Evolutionary conservation across 1,284 basidiomycete species (phyloP), one percentile per base, ranked within the genome.

Genomic region (Coniophora puteana): DNA sequence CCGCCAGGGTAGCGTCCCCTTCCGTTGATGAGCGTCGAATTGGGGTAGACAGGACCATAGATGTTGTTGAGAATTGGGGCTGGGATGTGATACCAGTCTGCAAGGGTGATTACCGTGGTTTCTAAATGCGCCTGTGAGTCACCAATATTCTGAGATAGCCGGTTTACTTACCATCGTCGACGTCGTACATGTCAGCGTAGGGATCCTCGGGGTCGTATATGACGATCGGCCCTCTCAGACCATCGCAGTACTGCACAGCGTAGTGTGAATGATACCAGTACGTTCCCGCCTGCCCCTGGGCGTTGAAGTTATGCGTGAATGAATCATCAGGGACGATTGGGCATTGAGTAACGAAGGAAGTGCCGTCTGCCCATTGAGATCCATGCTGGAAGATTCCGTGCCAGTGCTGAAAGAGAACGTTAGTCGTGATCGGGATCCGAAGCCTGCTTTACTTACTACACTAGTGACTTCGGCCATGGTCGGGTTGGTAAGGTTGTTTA

Each of bases 11-110:
- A 75, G 20, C 67, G 59, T 8, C 72, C 71, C 11, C 52, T 51
- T 1, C 76, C 78, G 44, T 80, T 78, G 55, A 79, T 69, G 10
- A 71, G 52, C 4, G 64, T 67, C 0, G 63, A 54, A 31, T 72
- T 62, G 2, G 68, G 64, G 4, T 57, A 44, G 16, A 46, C 58
- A 22, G 51, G 53, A 4, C 16, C 31, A 1, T 34, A 20, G 6
- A 43, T 6, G 12, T 26, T 0, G 16, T 23, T 30, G 4, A 62
- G 50, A 20, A 25, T 18, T 8, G 14, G 4, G 4, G 62, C 54
- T 2, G 50, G 29, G 7, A 0, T 7, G n/a, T 60, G 58, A 38
- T 60, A 60, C 59, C 59, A 64, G 33, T 64, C 60, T 4, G 61
- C 34, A 20, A 60, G 45, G 3, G 62, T 59, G 35, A 60, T 61